Conservation (phyloP, 163 green algal species). For the Botryococcus braunii region DNA sequence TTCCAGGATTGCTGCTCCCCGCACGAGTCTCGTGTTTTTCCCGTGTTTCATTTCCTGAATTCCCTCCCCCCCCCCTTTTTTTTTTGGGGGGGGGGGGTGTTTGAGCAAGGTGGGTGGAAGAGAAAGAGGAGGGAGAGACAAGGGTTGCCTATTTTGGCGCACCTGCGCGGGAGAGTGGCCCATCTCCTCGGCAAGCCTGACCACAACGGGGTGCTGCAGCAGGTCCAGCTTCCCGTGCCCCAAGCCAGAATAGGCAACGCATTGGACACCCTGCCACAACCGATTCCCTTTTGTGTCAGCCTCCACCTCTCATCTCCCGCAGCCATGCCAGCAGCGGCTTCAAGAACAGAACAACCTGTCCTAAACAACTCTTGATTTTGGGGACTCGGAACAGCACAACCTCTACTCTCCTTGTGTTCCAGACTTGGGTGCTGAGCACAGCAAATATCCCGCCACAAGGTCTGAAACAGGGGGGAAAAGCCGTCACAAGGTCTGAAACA, state of each 20-base stretch:
- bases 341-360: background rate
- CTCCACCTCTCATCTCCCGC: background rate
- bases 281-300: background rate
- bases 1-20: too few species aligned
- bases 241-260: slow-evolving; percentile 47
- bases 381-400: background rate
- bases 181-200: slow-evolving; percentile 37
- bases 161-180: slow-evolving; percentile 40
- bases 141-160: too few species aligned
- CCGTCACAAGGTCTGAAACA: background rate
- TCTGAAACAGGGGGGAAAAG: background rate
- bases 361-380: background rate
- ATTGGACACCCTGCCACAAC: slow-evolving; percentile 25
- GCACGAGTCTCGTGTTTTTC: too few species aligned
- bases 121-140: too few species aligned
- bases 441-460: background rate
- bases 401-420: background rate
- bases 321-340: background rate
- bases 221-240: slow-evolving; percentile 30
- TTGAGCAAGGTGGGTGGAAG: too few species aligned
- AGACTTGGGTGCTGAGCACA: background rate
- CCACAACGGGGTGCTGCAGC: slow-evolving; percentile 31
- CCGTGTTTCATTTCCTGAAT: too few species aligned
- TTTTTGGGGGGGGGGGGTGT: too few species aligned
- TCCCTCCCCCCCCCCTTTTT: too few species aligned